A percentile compares a stretch with the other conserved stretches of the same genome.
These are phyloP conservation scores for Ogataea methanolica DNA, from an alignment of 805 yeast species.

Conservation along the genomic window DNA sequence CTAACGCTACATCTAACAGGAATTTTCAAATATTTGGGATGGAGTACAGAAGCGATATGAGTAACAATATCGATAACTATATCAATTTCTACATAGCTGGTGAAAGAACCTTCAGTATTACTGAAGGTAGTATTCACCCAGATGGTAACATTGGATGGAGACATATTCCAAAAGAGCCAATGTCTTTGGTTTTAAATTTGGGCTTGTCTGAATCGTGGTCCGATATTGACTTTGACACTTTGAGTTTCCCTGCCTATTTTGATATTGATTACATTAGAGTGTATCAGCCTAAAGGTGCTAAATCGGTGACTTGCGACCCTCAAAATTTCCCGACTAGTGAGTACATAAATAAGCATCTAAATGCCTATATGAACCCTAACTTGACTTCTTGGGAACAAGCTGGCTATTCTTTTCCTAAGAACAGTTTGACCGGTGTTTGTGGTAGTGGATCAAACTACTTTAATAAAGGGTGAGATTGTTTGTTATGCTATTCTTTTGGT, in stretches of 20 bases:
- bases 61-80: constrained; percentile 25
- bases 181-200: constrained; percentile 73
- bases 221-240: constrained; percentile 31
- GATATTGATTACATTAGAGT: constrained; percentile 37
- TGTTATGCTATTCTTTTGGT: too few species aligned
- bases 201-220: constrained; percentile 64
- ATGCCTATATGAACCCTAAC: constrained; percentile 33
- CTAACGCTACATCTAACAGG: constrained; percentile 1
- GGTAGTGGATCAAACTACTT: too few species aligned
- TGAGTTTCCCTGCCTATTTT: constrained; percentile 34
- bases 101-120: constrained; percentile 25
- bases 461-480: too few species aligned
- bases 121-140: constrained; percentile 35
- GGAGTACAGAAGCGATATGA: constrained; percentile 30
- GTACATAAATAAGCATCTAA: constrained; percentile 31
- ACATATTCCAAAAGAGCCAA: constrained; percentile 75
- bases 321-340: constrained; percentile 32
- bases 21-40: constrained; percentile 32
- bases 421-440: constrained; percentile 3
- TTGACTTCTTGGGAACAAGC: constrained; percentile 35
- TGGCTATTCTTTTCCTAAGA: constrained; percentile 33
- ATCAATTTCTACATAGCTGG: constrained; percentile 33
- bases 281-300: constrained; percentile 33
- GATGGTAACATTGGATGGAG: constrained; percentile 63
- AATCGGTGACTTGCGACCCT: constrained; percentile 36